Evolutionary conservation across 768 basidiomycete genomes (phyloP), one percentile per base, ranked within the genome.

Genomic region (Dacryopinax spathularia): DNA sequence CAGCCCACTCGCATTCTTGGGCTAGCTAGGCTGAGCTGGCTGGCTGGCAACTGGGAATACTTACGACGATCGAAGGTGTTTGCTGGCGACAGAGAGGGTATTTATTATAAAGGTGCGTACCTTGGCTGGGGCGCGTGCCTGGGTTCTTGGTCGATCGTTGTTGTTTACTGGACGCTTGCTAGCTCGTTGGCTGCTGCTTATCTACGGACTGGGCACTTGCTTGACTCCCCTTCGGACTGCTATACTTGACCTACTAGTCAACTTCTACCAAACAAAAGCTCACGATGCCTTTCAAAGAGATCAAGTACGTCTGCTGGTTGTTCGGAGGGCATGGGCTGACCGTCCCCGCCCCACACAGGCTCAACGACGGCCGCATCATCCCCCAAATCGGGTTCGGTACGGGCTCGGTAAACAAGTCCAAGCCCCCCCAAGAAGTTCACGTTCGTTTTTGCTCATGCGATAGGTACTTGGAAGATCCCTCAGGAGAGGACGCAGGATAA

Each of bases 361-460:
- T 73, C 60, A 73, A 73, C 67, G 71, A 72, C 64, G 73, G 73
- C 22, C 64, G 68, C n/a, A 65, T 71, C 61, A 70, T 73, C 66
- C 71, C 73, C 5, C 65, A 66, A 36, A 71, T 72, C 44, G 70
- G 71, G 10, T 72, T 70, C 62, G 65, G 63, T 63, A 33, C 56
- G 34, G 62, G 61, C 33, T 34, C 65, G 20, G 62, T 65, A 59
- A 34, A 56, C 41, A 34, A 59, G 43, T 41, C 48, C 61, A 39
- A 27, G 25, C 37, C 22, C 15, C 39, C 29, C 3, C 6, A 37
- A n/a, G 25, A 33, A 34, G 44, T 59, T 61, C 33, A 48, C 29
- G 59, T 64, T 65, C 64, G 62, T 64, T 25, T 48, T 64, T 35
- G 33, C 43, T 33, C 31, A 36, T n/a, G n/a, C n/a, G n/a, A n/a